A percentile compares a stretch with the other conserved stretches of the same genome.
Conservation (phyloP, 2,329 filamentous ascomycete genomes). For the Rhinocladiella mackenziei region DNA sequence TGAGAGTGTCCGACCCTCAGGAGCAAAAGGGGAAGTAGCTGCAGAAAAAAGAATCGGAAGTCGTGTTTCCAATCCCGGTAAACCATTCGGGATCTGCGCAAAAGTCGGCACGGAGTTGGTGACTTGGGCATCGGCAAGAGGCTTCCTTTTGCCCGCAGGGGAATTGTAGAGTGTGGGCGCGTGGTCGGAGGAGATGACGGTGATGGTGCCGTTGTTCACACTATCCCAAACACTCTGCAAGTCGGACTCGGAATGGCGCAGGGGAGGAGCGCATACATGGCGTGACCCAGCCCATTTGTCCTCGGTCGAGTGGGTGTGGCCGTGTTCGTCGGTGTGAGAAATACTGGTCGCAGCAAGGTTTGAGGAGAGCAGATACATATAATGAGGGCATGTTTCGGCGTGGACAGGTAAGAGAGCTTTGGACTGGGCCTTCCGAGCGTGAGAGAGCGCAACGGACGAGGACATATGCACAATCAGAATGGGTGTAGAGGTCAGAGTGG, state of each 20-base stretch:
- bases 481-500: conserved; percentile 49
- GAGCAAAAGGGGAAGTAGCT: conserved; percentile 18
- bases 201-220: conserved; percentile 53
- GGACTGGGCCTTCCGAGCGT: conserved; percentile 51
- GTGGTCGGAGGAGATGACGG: conserved; percentile 52
- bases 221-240: conserved; percentile 51
- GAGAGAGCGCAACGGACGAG: conserved; percentile 45
- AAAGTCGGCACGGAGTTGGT: conserved; percentile 33
- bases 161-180: conserved; percentile 39
- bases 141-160: conserved; percentile 38
- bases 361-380: conserved; percentile 51
- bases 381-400: conserved; percentile 58
- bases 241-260: conserved; percentile 46
- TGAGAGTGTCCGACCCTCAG: conserved; percentile 22
- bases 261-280: conserved; percentile 52
- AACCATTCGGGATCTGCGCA: conserved; percentile 42
- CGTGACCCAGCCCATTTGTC: conserved; percentile 47
- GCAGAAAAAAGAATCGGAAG: conserved; percentile 39
- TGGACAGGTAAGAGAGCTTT: conserved; percentile 49
- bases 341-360: conserved; percentile 36
- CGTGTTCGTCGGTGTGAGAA: conserved; percentile 34
- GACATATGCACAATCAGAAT: conserved; percentile 54
- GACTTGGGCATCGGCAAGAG: conserved; percentile 15
- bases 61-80: conserved; percentile 43
- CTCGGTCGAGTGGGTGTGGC: conserved; percentile 35